Conservation (phyloP, 148 eudicot species). For the Rhododendron simsii region DNA sequence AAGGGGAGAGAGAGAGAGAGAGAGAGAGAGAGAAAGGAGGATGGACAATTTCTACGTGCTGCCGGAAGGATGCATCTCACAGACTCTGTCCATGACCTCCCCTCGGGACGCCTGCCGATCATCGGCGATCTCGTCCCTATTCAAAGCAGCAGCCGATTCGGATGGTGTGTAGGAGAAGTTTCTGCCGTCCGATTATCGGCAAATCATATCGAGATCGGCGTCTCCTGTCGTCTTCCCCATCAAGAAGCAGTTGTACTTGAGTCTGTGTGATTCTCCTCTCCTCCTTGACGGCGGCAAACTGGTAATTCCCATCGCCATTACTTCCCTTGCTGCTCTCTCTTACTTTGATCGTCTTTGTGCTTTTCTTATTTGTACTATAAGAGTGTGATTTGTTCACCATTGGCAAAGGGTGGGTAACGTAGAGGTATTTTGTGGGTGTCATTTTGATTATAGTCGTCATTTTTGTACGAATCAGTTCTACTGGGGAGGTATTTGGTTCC, state of each 20-base stretch:
- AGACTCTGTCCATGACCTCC: not conserved
- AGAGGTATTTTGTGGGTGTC: no score
- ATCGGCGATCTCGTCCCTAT: constrained; percentile 7
- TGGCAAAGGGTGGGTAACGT: no score
- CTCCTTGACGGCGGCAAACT: not conserved
- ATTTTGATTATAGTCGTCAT: no score
- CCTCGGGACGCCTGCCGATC: constrained; percentile 22
- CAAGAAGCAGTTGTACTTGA: constrained; percentile 39
- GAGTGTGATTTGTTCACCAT: no score
- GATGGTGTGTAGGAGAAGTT: constrained; percentile 30
- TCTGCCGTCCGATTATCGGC: constrained; percentile 27
- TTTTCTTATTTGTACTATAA: no score
- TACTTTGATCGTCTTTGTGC: not conserved
- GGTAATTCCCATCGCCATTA: not conserved
- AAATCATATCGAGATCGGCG: constrained; percentile 22
- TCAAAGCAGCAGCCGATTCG: constrained; percentile 17
- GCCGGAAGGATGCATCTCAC: constrained; percentile 20
- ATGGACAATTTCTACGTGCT: not conserved
- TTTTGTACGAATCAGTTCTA: no score
- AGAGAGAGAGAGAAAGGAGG: no score
- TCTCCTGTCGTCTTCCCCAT: not conserved
- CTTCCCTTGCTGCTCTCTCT: not conserved
- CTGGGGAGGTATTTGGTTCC: no score
- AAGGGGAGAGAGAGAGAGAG: no score
- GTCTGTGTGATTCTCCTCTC: constrained; percentile 29